A percentile compares a stretch with the other conserved stretches of the same genome.
Evolutionary conservation across 805 yeast genomes (phyloP).

Genomic region (Komagataella phaffii): DNA sequence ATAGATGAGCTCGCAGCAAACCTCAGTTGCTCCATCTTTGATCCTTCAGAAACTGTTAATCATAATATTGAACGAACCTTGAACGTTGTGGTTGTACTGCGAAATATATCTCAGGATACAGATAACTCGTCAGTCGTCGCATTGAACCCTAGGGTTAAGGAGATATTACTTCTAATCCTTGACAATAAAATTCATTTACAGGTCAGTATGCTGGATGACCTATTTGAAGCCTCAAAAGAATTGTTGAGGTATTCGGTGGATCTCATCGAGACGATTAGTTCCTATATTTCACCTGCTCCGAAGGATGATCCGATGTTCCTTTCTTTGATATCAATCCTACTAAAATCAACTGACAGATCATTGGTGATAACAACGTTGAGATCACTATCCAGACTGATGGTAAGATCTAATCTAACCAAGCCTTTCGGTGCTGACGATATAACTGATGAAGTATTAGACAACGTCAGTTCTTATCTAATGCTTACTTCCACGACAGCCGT

Average conservation of each 20-base stretch:
- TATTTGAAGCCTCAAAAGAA: constrained; percentile 32
- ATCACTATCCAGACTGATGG: constrained; percentile 68
- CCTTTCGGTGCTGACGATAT: constrained; percentile 38
- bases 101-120: constrained; percentile 77
- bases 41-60: constrained; percentile 2
- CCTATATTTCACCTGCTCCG: constrained; percentile 67
- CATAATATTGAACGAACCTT: constrained; percentile 8
- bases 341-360: constrained; percentile 49
- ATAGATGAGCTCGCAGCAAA: constrained; percentile 25
- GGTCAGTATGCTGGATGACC: constrained; percentile 14
- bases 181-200: constrained; percentile 13
- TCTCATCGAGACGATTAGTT: constrained; percentile 70
- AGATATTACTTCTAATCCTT: constrained; percentile 28
- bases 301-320: constrained; percentile 57
- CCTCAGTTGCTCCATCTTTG: constrained; percentile 11
- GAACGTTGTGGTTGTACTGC: constrained; percentile 50
- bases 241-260: constrained; percentile 58
- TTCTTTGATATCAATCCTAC: constrained; percentile 36
- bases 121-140: constrained; percentile 72
- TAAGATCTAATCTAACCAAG: constrained; percentile 36
- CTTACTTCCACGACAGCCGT: constrained; percentile 23
- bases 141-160: constrained; percentile 22
- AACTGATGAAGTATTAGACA: constrained; percentile 31
- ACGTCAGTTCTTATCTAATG: constrained; percentile 43
- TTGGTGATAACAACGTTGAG: constrained; percentile 57